Base-by-base conservation (phyloP, 768 basidiomycete species). In the Coprinellus micaceus region DNA sequence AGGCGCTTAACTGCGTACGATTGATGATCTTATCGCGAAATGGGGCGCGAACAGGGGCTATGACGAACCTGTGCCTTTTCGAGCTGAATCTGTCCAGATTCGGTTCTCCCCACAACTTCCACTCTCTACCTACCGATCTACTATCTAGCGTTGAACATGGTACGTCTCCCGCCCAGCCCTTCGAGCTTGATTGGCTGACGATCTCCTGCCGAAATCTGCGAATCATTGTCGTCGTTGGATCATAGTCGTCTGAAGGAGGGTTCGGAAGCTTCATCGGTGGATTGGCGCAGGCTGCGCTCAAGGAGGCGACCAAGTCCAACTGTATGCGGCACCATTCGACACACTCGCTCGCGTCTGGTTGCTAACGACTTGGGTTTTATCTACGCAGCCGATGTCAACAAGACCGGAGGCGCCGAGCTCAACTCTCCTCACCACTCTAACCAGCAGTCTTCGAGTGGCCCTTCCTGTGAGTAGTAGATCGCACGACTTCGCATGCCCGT, bases 401-500 rank as follows among this genome's bases (percentile, higher is more conserved):
- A 77, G 76, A 85, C 86, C 3, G 87, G 87, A 13, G 88, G 88
- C 2, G 73, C 77, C 2, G 82, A 88, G 64, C 83, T 77, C 64
- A 88, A 86, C 60, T 67, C 78, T 17, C 81, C 83, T 26, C 69
- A 85, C 60, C 72, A 88, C 56, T 67, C 69, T 41, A 69, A 63
- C 19, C 70, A 70, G 41, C 59, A 26, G 10, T 36, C 49, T 37
- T n/a, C 30, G 13, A 4, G 28, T n/a, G 15, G 25, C 13, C 17
- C 13, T 29, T 21, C 29, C 22, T 19, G n/a, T 29, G 6, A 11
- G 29, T 36, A 22, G n/a, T 28, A 5, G 33, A 50, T 57, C 49
- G 21, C 30, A 22, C 21, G 30, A 21, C 5, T 2, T 33, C 19
- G 13, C 7, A 24, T 19, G 4, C 25, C 56, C 22, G 28, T 33